phyloP scores from a whole-genome alignment of 1,284 basidiomycete species.

The Tilletia indica region DNA sequence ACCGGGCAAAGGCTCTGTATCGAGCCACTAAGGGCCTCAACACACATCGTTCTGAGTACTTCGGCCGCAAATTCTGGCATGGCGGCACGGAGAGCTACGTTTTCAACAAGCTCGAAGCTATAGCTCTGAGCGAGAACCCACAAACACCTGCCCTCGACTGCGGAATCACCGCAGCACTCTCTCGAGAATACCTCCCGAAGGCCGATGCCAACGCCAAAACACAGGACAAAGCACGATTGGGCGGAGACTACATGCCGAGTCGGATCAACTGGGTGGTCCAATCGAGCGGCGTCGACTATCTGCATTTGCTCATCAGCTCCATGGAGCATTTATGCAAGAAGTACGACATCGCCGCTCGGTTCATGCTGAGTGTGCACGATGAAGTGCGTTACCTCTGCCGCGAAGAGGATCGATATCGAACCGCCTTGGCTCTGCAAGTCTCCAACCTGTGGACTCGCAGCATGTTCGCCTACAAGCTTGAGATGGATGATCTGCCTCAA shows the following conservation, averaged over 20 bases:
- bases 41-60: conserved; percentile 39
- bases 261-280: conserved; percentile 99
- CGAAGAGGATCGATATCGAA: conserved; percentile 82
- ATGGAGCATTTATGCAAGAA: conserved; percentile 84
- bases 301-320: conserved; percentile 89
- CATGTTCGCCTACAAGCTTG: conserved; percentile 85
- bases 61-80: conserved; percentile 80
- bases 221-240: conserved; percentile 62
- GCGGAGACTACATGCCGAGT: conserved; percentile 87
- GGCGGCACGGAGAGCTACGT: conserved; percentile 94
- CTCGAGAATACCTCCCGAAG: conserved; percentile 76
- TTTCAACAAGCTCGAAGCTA: conserved; percentile 98
- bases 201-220: not conserved
- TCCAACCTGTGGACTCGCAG: conserved; percentile 94
- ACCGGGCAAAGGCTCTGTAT: conserved; percentile 81
- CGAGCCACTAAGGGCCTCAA: conserved; percentile 81
- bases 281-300: conserved; percentile 95
- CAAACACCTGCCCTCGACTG: conserved; percentile 91
- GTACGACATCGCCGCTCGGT: conserved; percentile 85
- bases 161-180: conserved; percentile 86
- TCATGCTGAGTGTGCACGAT: conserved; percentile 95
- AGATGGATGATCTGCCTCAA: conserved; percentile 93
- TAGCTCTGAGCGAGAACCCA: conserved; percentile 81
- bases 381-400: conserved; percentile 89
- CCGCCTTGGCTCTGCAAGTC: conserved; percentile 88